Conservation (phyloP, 2,329 filamentous ascomycete genomes). For the Pseudogymnoascus sp. region DNA sequence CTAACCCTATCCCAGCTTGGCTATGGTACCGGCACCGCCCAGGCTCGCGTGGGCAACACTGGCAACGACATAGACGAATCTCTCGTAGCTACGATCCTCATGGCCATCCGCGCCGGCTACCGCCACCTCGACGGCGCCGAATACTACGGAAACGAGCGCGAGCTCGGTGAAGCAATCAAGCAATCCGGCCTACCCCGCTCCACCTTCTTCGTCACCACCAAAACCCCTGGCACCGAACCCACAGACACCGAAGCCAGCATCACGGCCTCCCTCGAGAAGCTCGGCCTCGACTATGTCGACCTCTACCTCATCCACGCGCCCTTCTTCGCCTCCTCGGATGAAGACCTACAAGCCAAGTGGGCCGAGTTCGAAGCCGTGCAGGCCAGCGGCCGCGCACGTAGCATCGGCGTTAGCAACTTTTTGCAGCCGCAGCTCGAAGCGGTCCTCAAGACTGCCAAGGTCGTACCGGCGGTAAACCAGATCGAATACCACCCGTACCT, state of each 20-base stretch:
- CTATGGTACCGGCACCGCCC: slow-evolving; percentile 65
- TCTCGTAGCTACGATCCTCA: slow-evolving; percentile 43
- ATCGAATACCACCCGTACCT: slow-evolving; percentile 74
- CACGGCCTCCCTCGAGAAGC: slow-evolving; percentile 51
- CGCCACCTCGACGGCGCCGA: slow-evolving; percentile 69
- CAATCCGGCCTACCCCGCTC: slow-evolving; percentile 55
- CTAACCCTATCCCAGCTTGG: slow-evolving; percentile 42
- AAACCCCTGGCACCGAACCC: slow-evolving; percentile 35
- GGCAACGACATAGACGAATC: slow-evolving; percentile 47
- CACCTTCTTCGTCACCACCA: slow-evolving; percentile 61
- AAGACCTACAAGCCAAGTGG: slow-evolving; percentile 52
- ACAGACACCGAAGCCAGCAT: slow-evolving; percentile 41
- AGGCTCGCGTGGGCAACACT: slow-evolving; percentile 42
- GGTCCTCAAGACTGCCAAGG: slow-evolving; percentile 49
- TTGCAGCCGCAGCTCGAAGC: slow-evolving; percentile 46
- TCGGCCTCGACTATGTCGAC: slow-evolving; percentile 65
- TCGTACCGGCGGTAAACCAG: slow-evolving; percentile 66
- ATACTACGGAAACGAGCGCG: slow-evolving; percentile 57
- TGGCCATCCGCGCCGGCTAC: slow-evolving; percentile 62
- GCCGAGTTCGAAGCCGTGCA: slow-evolving; percentile 57
- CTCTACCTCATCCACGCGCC: slow-evolving; percentile 59
- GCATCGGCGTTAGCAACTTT: slow-evolving; percentile 76
- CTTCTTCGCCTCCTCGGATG: slow-evolving; percentile 39
- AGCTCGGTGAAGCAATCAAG: slow-evolving; percentile 65
- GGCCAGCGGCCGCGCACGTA: slow-evolving; percentile 54